Conservation (phyloP, 2,329 filamentous ascomycete genomes). For the Akanthomyces muscarius region DNA sequence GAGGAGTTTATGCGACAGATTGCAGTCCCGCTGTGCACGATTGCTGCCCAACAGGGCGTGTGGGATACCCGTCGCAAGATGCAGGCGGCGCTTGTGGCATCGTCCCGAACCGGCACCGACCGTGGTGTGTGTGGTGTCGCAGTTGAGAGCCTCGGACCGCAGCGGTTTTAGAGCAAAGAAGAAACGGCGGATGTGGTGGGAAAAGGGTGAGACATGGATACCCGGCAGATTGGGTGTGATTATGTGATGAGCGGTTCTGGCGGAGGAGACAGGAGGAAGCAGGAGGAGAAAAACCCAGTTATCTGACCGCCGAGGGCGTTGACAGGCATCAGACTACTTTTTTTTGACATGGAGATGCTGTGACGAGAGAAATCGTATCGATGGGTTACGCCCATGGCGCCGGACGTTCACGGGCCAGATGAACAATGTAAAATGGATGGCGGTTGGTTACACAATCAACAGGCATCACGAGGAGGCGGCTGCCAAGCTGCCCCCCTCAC, state of each 20-base stretch:
- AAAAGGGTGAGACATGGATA: neutral
- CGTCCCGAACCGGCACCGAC: slow-evolving; percentile 3
- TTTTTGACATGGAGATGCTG: neutral
- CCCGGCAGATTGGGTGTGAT: neutral
- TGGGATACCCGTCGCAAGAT: neutral
- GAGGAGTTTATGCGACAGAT: neutral
- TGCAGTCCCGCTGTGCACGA: neutral
- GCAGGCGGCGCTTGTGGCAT: neutral
- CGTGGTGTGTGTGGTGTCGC: no score
- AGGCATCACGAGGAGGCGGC: neutral
- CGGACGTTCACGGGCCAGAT: neutral
- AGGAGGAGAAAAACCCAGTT: no score
- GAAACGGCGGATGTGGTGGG: neutral
- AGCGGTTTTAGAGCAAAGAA: neutral
- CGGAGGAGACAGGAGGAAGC: no score
- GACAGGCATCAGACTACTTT: no score
- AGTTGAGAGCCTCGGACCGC: neutral
- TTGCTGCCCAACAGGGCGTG: slow-evolving; percentile 1
- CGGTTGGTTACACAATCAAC: slow-evolving; percentile 5
- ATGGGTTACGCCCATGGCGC: neutral
- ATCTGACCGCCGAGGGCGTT: no score
- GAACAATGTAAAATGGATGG: neutral
- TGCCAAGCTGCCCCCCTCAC: no score
- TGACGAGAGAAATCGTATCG: neutral
- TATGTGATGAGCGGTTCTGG: neutral